Percentiles rank a stretch among this genome's conserved stretches.
Conservation (phyloP, 179 eudicot genomes). For the Spergularia azorica region DNA sequence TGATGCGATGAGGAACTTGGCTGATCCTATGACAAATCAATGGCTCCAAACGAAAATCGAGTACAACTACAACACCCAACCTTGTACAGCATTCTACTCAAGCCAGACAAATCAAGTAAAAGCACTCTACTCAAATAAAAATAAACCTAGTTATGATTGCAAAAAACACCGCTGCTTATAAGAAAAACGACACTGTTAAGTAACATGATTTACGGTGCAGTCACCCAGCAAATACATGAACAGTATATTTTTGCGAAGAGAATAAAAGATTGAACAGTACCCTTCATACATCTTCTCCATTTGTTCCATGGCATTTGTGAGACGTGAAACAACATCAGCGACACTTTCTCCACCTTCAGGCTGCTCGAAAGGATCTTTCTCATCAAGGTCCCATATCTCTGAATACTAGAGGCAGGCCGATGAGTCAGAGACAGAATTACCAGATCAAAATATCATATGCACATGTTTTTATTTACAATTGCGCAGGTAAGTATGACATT, state of each 20-base stretch:
- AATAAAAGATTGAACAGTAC: slow-evolving; percentile 34
- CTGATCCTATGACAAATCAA: too few relatives aligned
- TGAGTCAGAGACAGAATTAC: neutral
- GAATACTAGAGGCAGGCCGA: slow-evolving; percentile 51
- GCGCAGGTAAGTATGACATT: neutral
- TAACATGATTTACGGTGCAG: neutral
- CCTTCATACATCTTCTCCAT: slow-evolving; percentile 68
- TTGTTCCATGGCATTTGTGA: slow-evolving; percentile 54
- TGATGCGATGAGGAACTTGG: too few relatives aligned
- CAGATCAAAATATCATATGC: slow-evolving; percentile 1
- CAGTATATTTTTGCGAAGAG: neutral
- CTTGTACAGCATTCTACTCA: too few relatives aligned
- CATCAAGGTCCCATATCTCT: slow-evolving; percentile 90
- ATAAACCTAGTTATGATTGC: too few relatives aligned
- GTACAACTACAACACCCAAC: too few relatives aligned
- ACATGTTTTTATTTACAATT: neutral
- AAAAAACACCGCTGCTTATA: neutral
- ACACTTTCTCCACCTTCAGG: slow-evolving; percentile 96
- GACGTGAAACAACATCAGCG: slow-evolving; percentile 85
- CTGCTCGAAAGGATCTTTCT: slow-evolving; percentile 67
- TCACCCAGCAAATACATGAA: neutral
- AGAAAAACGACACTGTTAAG: neutral
- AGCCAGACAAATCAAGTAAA: too few relatives aligned
- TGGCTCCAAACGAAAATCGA: too few relatives aligned
- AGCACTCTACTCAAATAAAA: too few relatives aligned